Percentiles rank a stretch among this genome's conserved stretches.
These are phyloP conservation scores for Bruguiera parviflora DNA, from an alignment of 345 rosid genomes.

Conservation along the genomic window DNA sequence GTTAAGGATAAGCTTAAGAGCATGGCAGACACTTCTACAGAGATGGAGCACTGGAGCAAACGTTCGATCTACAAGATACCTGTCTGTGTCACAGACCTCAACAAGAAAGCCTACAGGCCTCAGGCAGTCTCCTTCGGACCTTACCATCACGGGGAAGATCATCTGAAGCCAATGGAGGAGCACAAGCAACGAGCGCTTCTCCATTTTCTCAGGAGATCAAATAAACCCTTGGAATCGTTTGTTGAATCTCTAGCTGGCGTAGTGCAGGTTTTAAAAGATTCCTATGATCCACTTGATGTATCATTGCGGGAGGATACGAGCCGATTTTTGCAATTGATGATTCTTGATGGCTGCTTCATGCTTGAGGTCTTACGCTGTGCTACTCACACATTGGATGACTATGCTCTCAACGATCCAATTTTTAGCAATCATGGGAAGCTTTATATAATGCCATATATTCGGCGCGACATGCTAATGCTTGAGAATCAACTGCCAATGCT, in stretches of 20 bases:
- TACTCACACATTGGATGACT: slow-evolving; percentile 18
- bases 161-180: slow-evolving; percentile 39
- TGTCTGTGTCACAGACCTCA: slow-evolving; percentile 24
- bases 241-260: slow-evolving; percentile 20
- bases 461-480: slow-evolving; percentile 50
- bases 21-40: slow-evolving; percentile 14
- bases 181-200: slow-evolving; percentile 39
- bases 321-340: slow-evolving; percentile 39
- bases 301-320: slow-evolving; percentile 21
- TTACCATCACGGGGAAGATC: slow-evolving; percentile 32
- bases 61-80: slow-evolving; percentile 44
- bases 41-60: slow-evolving; percentile 26
- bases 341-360: slow-evolving; percentile 53
- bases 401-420: slow-evolving; percentile 39
- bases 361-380: slow-evolving; percentile 34
- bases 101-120: slow-evolving; percentile 37
- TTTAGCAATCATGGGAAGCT: slow-evolving; percentile 45
- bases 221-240: slow-evolving; percentile 18
- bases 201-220: slow-evolving; percentile 32
- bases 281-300: slow-evolving; percentile 26
- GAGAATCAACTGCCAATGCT: slow-evolving; percentile 51
- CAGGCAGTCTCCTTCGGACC: slow-evolving; percentile 44
- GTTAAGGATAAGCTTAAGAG: slow-evolving; percentile 13
- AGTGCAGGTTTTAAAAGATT: slow-evolving; percentile 20
- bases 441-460: slow-evolving; percentile 33